Evolutionary conservation across 768 basidiomycete species (phyloP).

Genomic region (Phaeotremella skinneri): DNA sequence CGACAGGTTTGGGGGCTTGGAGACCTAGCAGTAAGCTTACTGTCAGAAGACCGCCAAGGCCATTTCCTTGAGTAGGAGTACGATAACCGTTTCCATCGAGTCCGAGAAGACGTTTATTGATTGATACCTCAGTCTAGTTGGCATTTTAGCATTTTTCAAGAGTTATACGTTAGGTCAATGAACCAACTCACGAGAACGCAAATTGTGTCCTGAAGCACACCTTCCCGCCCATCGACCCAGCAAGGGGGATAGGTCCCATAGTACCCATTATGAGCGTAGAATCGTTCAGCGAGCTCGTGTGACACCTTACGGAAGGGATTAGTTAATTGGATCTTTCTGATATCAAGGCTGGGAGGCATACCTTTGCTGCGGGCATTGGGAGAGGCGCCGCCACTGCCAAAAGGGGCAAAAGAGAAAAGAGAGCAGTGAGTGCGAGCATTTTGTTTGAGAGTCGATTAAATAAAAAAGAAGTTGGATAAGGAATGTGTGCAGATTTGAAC

Average conservation of each 20-base stretch:
- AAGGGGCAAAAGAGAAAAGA: conserved; percentile 27
- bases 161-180: too few relatives aligned
- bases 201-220: conserved; percentile 20
- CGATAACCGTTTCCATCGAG: too few relatives aligned
- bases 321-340: neutral
- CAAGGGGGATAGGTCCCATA: conserved; percentile 25
- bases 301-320: conserved; percentile 9
- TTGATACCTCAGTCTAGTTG: neutral
- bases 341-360: conserved; percentile 2
- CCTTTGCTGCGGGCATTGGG: conserved; percentile 29
- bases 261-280: conserved; percentile 9
- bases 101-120: too few relatives aligned
- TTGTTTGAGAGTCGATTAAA: conserved; percentile 6
- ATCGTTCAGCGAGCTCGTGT: conserved; percentile 17
- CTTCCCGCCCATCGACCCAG: conserved; percentile 26
- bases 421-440: conserved; percentile 29
- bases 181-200: conserved; percentile 28
- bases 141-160: too few relatives aligned
- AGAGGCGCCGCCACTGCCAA: conserved; percentile 24
- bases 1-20: too few relatives aligned
- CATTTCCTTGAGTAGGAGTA: too few relatives aligned
- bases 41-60: too few relatives aligned
- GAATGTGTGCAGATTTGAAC: conserved; percentile 5
- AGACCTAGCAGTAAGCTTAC: too few relatives aligned
- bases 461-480: conserved; percentile 4